These are phyloP conservation scores for Cladosporium sp. DNA, from an alignment of 2,329 filamentous ascomycete genomes.

Conservation along the genomic window DNA sequence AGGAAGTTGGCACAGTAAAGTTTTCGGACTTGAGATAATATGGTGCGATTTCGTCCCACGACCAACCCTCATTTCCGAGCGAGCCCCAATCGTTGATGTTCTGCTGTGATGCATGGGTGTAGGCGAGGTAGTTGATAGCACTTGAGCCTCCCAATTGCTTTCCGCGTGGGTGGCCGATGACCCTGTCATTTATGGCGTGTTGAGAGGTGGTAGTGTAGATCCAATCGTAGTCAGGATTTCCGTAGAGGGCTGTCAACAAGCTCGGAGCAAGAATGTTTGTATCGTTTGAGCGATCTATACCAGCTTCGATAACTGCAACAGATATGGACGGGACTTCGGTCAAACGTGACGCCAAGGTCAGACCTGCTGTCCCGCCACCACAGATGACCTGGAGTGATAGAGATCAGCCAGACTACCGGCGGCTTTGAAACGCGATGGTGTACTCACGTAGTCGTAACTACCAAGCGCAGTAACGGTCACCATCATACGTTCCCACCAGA, in stretches of 20 bases:
- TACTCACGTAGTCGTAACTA: not conserved
- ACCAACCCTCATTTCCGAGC: conserved; percentile 30
- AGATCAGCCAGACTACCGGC: not conserved
- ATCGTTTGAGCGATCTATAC: conserved; percentile 16
- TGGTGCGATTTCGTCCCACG: conserved; percentile 25
- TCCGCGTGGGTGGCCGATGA: conserved; percentile 15
- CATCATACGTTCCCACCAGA: no score
- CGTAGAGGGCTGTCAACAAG: conserved; percentile 14
- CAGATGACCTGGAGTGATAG: conserved; percentile 14
- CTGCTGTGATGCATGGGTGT: conserved; percentile 19
- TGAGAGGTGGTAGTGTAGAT: conserved; percentile 23
- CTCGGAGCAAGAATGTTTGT: conserved; percentile 7
- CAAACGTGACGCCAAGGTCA: conserved; percentile 20
- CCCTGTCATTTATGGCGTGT: conserved; percentile 6
- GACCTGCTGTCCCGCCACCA: conserved; percentile 19
- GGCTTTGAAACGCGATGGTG: no score
- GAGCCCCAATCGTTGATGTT: conserved; percentile 35
- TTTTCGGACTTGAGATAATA: conserved; percentile 30
- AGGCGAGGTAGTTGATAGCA: conserved; percentile 15
- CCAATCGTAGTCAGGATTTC: conserved; percentile 31
- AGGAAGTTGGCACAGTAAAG: conserved; percentile 25
- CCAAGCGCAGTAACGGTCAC: not conserved
- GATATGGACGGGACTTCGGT: conserved; percentile 19
- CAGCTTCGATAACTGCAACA: conserved; percentile 32
- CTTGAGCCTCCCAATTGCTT: conserved; percentile 15